phyloP scores from a whole-genome alignment of 163 green algal species.

The Coccomyxa subellipsoidea region DNA sequence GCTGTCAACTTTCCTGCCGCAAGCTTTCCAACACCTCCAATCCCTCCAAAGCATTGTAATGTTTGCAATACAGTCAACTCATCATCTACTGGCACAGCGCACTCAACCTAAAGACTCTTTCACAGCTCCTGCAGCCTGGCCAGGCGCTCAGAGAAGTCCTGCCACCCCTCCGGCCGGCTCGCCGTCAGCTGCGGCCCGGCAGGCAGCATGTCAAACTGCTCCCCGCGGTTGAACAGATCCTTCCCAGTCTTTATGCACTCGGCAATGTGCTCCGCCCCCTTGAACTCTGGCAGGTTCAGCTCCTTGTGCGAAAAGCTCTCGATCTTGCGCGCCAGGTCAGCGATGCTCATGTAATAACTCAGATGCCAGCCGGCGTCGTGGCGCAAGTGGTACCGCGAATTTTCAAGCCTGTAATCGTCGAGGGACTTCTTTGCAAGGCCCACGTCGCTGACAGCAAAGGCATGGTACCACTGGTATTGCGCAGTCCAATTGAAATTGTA shows the following conservation, averaged over 20 bases:
- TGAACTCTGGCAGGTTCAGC: neutral
- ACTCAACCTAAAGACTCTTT: too few species aligned
- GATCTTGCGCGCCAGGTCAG: neutral
- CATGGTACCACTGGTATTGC: neutral
- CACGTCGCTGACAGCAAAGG: neutral
- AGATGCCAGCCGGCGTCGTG: neutral
- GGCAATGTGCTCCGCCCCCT: neutral
- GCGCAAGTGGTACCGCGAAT: neutral
- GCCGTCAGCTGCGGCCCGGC: neutral
- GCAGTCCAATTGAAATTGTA: neutral
- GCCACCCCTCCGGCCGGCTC: neutral
- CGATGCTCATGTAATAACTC: neutral
- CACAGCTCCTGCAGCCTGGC: neutral
- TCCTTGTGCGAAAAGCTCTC: neutral
- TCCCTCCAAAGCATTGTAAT: too few species aligned
- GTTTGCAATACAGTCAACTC: neutral
- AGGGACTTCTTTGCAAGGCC: neutral
- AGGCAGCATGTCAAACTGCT: neutral
- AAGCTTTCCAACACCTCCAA: too few species aligned
- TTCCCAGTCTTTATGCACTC: neutral
- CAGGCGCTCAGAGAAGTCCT: neutral
- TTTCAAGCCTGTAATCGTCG: neutral
- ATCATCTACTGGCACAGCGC: too few species aligned
- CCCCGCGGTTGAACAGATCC: neutral
- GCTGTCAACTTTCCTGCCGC: too few species aligned